phyloP scores from a whole-genome alignment of 805 yeast genomes.

The Danielia oregonensis region DNA sequence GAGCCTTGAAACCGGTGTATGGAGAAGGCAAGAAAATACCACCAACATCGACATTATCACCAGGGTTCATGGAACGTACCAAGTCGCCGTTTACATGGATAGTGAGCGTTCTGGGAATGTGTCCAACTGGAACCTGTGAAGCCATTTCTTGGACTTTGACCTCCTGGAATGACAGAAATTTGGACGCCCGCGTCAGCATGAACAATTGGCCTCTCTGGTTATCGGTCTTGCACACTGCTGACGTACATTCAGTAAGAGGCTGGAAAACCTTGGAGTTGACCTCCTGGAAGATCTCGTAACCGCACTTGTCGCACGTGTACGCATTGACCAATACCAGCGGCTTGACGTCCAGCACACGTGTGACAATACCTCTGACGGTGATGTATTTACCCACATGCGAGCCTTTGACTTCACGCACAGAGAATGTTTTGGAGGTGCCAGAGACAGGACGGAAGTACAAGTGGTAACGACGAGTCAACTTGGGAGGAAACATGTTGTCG shows the following conservation, averaged over 20 bases:
- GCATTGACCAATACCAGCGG: constrained; percentile 91
- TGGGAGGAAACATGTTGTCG: constrained; percentile 72
- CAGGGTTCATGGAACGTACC: constrained; percentile 85
- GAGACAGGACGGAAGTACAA: constrained; percentile 83
- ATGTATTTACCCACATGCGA: constrained; percentile 78
- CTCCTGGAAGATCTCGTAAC: constrained; percentile 94
- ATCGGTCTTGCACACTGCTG: constrained; percentile 73
- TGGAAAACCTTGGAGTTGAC: constrained; percentile 78
- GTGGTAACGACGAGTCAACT: constrained; percentile 80
- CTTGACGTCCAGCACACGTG: constrained; percentile 93
- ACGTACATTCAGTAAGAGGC: constrained; percentile 85
- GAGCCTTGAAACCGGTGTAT: constrained; percentile 90
- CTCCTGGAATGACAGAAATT: constrained; percentile 93
- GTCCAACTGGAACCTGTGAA: constrained; percentile 96
- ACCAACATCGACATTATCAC: constrained; percentile 89
- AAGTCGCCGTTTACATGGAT: constrained; percentile 90
- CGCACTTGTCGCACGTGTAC: constrained; percentile 96
- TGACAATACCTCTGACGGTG: constrained; percentile 90
- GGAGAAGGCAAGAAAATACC: constrained; percentile 94
- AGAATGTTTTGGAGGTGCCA: constrained; percentile 52
- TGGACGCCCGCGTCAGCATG: constrained; percentile 93
- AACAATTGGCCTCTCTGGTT: constrained; percentile 84
- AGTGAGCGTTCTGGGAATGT: constrained; percentile 84
- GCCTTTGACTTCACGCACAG: constrained; percentile 90
- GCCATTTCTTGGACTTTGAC: constrained; percentile 92